These are phyloP conservation scores for Pseudopithomyces chartarum DNA, from an alignment of 2,329 filamentous ascomycete genomes.

Conservation along the genomic window DNA sequence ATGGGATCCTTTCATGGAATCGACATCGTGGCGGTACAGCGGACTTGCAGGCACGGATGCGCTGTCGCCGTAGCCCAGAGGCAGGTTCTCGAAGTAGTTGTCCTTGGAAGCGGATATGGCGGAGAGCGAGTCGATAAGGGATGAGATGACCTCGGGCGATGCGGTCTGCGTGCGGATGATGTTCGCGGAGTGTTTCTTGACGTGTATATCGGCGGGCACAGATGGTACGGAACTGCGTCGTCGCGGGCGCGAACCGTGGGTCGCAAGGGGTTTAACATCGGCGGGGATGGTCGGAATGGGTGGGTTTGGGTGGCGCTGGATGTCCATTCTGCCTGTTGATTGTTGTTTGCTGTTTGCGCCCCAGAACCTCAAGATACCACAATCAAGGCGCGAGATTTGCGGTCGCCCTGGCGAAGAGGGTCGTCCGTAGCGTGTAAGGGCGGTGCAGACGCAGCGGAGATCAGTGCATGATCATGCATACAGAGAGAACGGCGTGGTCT, in stretches of 20 bases:
- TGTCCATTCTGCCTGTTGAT: constrained; percentile 29
- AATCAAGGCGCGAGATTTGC: background rate
- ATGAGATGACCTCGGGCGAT: constrained; percentile 72
- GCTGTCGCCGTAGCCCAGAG: constrained; percentile 37
- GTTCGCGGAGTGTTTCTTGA: constrained; percentile 38
- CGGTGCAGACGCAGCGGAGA: constrained; percentile 7
- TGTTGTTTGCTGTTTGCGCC: background rate
- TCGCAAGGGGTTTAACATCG: constrained; percentile 16
- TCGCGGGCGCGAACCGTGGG: constrained; percentile 30
- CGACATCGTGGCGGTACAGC: constrained; percentile 44
- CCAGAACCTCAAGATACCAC: background rate
- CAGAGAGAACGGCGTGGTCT: background rate
- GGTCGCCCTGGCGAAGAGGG: constrained; percentile 4
- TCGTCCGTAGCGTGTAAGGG: background rate
- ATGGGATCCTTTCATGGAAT: constrained; percentile 75
- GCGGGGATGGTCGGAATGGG: constrained; percentile 24
- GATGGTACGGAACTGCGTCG: constrained; percentile 37
- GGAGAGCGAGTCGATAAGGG: constrained; percentile 66
- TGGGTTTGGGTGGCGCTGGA: constrained; percentile 22
- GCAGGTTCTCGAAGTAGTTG: constrained; percentile 68
- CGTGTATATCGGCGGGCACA: constrained; percentile 20
- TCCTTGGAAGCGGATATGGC: constrained; percentile 67
- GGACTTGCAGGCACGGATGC: constrained; percentile 35
- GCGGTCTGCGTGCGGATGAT: constrained; percentile 46
- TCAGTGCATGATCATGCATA: constrained; percentile 13